phyloP scores from a whole-genome alignment of 2,329 filamentous ascomycete genomes.

The Fusarium temperatum region DNA sequence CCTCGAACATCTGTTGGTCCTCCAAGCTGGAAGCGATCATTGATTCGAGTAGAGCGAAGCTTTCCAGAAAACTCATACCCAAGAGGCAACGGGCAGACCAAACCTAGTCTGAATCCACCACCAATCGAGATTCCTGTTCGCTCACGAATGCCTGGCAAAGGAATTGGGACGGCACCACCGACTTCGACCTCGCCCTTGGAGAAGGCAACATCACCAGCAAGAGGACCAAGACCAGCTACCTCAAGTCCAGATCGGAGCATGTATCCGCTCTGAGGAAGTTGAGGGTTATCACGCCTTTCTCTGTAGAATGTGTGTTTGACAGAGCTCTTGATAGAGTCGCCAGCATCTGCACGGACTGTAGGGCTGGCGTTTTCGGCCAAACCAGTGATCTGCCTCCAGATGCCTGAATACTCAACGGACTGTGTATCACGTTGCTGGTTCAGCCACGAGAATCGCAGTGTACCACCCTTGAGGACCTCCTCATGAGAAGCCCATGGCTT shows the following conservation, averaged over 20 bases:
- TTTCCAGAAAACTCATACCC: constrained; percentile 61
- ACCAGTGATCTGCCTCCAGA: constrained; percentile 90
- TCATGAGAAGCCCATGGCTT: constrained; percentile 96
- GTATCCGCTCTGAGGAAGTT: constrained; percentile 85
- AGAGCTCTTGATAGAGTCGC: constrained; percentile 90
- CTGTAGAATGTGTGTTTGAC: constrained; percentile 82
- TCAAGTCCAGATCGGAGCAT: constrained; percentile 81
- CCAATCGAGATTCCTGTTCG: constrained; percentile 84
- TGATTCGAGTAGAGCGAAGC: constrained; percentile 78
- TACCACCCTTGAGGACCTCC: constrained; percentile 82
- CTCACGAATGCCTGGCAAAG: constrained; percentile 73
- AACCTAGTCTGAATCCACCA: constrained; percentile 80
- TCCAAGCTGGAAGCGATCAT: constrained; percentile 94
- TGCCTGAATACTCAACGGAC: constrained; percentile 79
- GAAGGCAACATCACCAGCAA: constrained; percentile 92
- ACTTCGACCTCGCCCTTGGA: constrained; percentile 90
- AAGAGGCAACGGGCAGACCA: constrained; percentile 83
- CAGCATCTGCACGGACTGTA: constrained; percentile 83
- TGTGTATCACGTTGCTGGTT: constrained; percentile 72
- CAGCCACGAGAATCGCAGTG: constrained; percentile 79
- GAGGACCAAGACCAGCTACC: constrained; percentile 84
- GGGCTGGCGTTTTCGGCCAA: constrained; percentile 80
- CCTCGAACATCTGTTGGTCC: constrained; percentile 95
- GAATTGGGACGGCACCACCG: constrained; percentile 77
- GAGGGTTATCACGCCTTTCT: constrained; percentile 84